Evolutionary conservation across 805 yeast genomes (phyloP), one percentile per base, ranked within the genome.

Genomic region (Ogataea neopini): DNA sequence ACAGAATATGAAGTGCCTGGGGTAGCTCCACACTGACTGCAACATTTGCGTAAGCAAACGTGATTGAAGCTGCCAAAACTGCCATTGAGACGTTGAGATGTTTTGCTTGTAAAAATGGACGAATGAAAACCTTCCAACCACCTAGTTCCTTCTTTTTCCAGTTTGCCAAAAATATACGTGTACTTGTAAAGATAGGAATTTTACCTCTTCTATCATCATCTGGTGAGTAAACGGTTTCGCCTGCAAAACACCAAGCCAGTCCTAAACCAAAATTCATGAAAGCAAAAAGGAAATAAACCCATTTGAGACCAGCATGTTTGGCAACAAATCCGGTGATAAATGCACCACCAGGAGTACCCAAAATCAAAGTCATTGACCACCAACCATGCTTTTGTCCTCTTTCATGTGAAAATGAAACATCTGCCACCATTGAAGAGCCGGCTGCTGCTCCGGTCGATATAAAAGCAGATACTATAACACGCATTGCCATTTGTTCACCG

Each of bases 301-400:
- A 44, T 20, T 28, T 40, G 10, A 43, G 35, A 9, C 49, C 49
- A 13, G 49, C 49, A 20, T 46, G 45, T 22, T 46, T 19, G 7
- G 32, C 45, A 29, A 41, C 41, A 32, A 41, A 40, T 4, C 45
- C 49, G 4, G 49, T 46, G 11, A 40, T 41, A 18, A 46, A 45
- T 6, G 49, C 44, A 13, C 49, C 49, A 2, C 39, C 40, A 4
- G 49, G 44, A 7, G 49, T 45, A 4, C 49, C 49, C 23, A 46
- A 26, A 15, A 40, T 46, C 14, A 46, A 32, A 4, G 49, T 44
- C 49, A 46, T 46, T 14, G 45, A 32, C 45, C 49, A 46, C 49
- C 49, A 46, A 9, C 49, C 49, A 20, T 41, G 43, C 29, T 46
- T 46, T 18, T 28, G 42, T 11, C 49, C 49, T 46, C 49, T 41